These are phyloP conservation scores for Lentinula sp. DNA, from an alignment of 768 basidiomycete genomes.

Conservation along the genomic window DNA sequence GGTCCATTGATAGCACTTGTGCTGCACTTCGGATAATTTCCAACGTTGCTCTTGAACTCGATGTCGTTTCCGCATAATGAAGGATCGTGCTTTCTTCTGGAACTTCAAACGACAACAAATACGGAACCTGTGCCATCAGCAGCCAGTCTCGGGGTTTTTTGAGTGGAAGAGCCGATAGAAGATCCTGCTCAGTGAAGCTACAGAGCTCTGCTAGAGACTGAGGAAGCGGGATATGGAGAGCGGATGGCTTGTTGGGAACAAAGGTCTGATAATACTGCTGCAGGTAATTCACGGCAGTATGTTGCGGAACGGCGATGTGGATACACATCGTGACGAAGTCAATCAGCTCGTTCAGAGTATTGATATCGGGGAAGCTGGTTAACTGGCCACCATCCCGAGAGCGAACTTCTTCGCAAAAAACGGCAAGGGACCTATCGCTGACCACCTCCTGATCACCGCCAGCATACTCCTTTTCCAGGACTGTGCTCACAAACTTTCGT, in stretches of 20 bases:
- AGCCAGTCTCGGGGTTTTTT: conserved; percentile 18
- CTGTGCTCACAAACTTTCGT: conserved; percentile 17
- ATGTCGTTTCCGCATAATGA: conserved; percentile 16
- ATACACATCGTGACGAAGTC: conserved; percentile 25
- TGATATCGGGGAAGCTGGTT: conserved; percentile 18
- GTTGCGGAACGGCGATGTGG: conserved; percentile 24
- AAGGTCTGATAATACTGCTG: conserved; percentile 28
- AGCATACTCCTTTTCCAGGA: conserved; percentile 13
- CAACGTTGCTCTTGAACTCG: not conserved
- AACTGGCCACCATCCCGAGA: conserved; percentile 16
- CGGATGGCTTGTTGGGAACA: conserved; percentile 23
- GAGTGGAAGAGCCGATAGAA: conserved; percentile 19
- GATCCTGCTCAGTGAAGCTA: conserved; percentile 12
- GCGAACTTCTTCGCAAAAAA: conserved; percentile 19
- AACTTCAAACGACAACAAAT: conserved; percentile 20
- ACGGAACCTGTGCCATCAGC: conserved; percentile 22
- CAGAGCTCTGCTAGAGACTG: conserved; percentile 14
- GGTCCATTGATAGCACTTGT: conserved; percentile 17
- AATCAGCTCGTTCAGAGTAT: conserved; percentile 19
- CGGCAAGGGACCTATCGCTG: conserved; percentile 13
- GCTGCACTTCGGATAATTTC: conserved; percentile 13
- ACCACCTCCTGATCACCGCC: conserved; percentile 16
- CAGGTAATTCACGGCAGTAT: conserved; percentile 27
- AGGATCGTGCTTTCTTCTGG: conserved; percentile 19
- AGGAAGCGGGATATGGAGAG: conserved; percentile 19